Evolutionary conservation across 495 filamentous ascomycete genomes (phyloP).

Genomic region (Neurospora sp.): DNA sequence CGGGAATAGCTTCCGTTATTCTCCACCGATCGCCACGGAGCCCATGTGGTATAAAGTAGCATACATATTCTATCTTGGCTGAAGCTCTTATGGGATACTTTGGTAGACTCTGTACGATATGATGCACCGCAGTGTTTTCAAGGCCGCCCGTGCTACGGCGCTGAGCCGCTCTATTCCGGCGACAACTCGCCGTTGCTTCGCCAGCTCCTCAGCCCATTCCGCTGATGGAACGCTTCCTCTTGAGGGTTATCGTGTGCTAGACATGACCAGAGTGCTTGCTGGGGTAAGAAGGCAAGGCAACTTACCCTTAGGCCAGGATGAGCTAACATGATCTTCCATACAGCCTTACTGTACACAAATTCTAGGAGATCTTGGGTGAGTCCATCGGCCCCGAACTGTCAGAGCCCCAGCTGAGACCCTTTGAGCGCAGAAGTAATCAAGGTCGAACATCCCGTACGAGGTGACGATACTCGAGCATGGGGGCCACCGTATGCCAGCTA

Average conservation of each 20-base stretch:
- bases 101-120: not conserved
- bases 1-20: not conserved
- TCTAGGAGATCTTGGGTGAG: conserved; percentile 87
- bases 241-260: conserved; percentile 76
- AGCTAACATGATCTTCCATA: not conserved
- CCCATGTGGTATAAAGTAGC: not conserved
- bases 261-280: conserved; percentile 94
- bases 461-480: conserved; percentile 94
- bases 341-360: conserved; percentile 98
- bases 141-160: not conserved
- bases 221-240: conserved; percentile 45
- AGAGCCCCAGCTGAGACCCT: conserved; percentile 12
- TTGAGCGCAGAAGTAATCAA: conserved; percentile 91
- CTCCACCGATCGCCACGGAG: not conserved
- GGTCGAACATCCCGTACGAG: conserved; percentile 82
- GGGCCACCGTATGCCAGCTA: conserved; percentile 88
- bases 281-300: conserved; percentile 54
- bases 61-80: not conserved
- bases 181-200: conserved; percentile 2
- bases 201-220: conserved; percentile 4
- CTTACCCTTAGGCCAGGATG: not conserved
- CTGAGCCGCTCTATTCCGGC: not conserved
- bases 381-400: not conserved
- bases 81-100: not conserved
- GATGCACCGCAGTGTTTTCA: not conserved